Base-by-base conservation (phyloP, 371 early-diverging fungal species). In the Syncephalastrum contaminatum region DNA sequence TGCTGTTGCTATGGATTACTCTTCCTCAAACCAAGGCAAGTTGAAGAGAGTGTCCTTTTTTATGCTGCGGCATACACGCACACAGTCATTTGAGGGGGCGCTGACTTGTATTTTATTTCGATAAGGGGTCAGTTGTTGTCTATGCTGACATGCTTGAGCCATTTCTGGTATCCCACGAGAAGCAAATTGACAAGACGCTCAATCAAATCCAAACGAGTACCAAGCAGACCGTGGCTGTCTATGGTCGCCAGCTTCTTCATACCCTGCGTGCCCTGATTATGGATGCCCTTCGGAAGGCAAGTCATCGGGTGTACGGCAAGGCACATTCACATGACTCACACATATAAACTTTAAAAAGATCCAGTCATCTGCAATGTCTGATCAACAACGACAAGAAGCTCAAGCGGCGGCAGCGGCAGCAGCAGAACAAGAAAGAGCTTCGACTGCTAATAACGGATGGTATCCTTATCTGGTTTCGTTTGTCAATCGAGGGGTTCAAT, bases 21-120 rank as follows among this genome's bases (percentile, higher is more conserved):
- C 53, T 77, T 7, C 78, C 78, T 8, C 78, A 77, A 30, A 77
- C 74, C 42, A 70, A 77, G 58, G 77, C 70, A 46, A 25, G 14
- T 15, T n/a, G 18, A 24, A 14, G 13, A 20, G 15, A 25, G 4
- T 24, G 36, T 27, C 7, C 8, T n/a, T 13, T 14, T 5, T 25
- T 25, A 12, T 19, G 12, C 18, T 53, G 43, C n/a, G 25, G 7
- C 49, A 40, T 43, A 36, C 4, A 22, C 16, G 39, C 51, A 51
- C 25, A 25, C 25, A 30, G 36, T 30, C 36, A 30, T 30, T 30
- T 27, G 46, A 50, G 21, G 36, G 36, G 20, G 5, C 48, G 24
- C 12, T 30, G 24, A 44, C 14, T 50, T 25, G 47, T 24, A 24
- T 22, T 57, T 50, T 20, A 12, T 18, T 52, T 18, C 3, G 7